Evolutionary conservation across 202 grass and related monocot genomes (phyloP), one percentile per base, ranked within the genome.

Genomic region (Zizania palustris): DNA sequence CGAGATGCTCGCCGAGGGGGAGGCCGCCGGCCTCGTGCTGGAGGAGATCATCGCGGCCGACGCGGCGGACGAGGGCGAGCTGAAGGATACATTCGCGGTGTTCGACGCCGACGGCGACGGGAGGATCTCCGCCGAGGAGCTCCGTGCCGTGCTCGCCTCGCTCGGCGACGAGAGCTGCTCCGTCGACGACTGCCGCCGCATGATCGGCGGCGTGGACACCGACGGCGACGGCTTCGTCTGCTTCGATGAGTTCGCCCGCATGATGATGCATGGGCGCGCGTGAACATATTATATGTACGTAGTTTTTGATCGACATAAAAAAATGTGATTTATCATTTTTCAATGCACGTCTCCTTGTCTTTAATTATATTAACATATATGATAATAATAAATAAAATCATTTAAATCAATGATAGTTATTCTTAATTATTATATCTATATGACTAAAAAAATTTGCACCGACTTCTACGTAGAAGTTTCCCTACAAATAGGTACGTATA

Each of bases 91-190:
- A 13, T 95, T 95, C 70, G 79, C 67, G 36, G 81, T 95, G 45
- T 95, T 95, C 57, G 92, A 95, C 58, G 86, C 81, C 0, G 69
- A 95, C 72, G 92, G 89, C 6, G 92, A 91, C 63, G 92, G 92
- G 18, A 76, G 82, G 88, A 95, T 95, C 86, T 91, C 91, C 0
- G 88, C 91, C 0, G 88, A 93, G 78, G 91, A 93, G 82, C 85
- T 93, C 33, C 9, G 65, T 4, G 74, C 75, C 15, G 80, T 91
- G 35, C 75, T 95, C 15, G 60, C 82, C 0, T 42, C 80, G 44
- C 82, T 95, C 65, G 92, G 92, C 51, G 92, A 91, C 53, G 74
- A 66, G 2, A 46, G 20, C 0, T 95, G 89, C 75, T 82, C 89
- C 45, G 79, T 91, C 36, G 92, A 95, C 4, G 92, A 95, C 72